Base-by-base conservation (phyloP, 2,329 filamentous ascomycete genomes). In the Penicillium sp. region DNA sequence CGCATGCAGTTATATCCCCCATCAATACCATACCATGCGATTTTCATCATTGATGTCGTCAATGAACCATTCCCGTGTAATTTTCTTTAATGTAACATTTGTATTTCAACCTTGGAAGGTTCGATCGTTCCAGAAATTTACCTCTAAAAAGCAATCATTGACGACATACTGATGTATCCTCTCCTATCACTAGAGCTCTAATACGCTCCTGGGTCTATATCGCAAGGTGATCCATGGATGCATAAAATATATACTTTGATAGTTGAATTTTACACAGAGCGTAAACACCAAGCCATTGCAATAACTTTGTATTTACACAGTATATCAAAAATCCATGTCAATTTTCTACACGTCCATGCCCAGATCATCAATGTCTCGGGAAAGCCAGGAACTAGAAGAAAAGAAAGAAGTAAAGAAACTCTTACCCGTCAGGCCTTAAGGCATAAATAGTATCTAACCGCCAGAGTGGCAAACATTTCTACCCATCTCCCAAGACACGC, bases 1-100 rank as follows among this genome's bases (percentile, higher is more conserved):
- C 52, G 52, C 52, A 55, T 45, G 46, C 46, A 50, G 53, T 17
- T 51, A 51, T 55, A 55, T 55, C 42, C 53, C 46, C 46, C 47
- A 38, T 35, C 48, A 59, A 52, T 47, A 59, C 52, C 41, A 53
- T 26, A 56, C 48, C 38, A 43, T 50, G 30, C 53, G 49, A 57
- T 43, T 45, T 45, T 52, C 33, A 43, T 31, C 22, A 22, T 22
- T 41, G 30, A 50, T 25, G 12, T 40, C 46, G 14, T 31, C 35
- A 38, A 26, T 30, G 28, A 4, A 5, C 17, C 17, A 36, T 25
- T 25, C 14, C 22, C 2, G 2, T n/a, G 46, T 41, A 41, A 31
- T 50, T 49, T 49, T 40, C 45, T 25, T 40, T 10, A 4, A 3
- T 22, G 26, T 33, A 50, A 30, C 5, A 22, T n/a, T 7, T 9